Conservation (phyloP, 2,329 filamentous ascomycete genomes). For the Daldinia eschscholtzii region DNA sequence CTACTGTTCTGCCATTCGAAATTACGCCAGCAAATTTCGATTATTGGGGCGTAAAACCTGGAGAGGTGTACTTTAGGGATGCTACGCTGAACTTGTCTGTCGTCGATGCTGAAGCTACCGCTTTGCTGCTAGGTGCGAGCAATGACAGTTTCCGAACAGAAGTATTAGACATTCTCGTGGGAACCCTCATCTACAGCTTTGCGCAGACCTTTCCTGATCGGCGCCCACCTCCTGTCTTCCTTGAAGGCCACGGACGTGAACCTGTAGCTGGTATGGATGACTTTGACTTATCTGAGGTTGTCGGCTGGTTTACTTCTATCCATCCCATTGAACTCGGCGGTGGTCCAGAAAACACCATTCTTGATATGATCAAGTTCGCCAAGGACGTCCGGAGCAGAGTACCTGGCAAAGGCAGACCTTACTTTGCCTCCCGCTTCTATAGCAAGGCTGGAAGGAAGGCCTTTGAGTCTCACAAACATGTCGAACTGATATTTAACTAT, state of each 20-base stretch:
- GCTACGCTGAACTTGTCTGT: background rate
- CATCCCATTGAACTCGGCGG: conserved; percentile 4
- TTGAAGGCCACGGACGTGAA: conserved; percentile 39
- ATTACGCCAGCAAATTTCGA: background rate
- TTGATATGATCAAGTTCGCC: conserved; percentile 5
- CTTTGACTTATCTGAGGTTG: conserved; percentile 32
- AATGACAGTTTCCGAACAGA: conserved; percentile 19
- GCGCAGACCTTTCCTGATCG: conserved; percentile 31
- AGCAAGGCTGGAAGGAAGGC: background rate
- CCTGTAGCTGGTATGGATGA: conserved; percentile 6
- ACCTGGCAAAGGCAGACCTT: conserved; percentile 54
- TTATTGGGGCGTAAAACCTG: background rate
- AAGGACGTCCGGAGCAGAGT: conserved; percentile 33
- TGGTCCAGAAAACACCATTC: background rate
- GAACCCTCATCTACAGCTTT: conserved; percentile 25
- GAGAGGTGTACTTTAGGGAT: conserved; percentile 1
- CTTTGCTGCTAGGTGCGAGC: background rate
- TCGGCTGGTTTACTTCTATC: conserved; percentile 39
- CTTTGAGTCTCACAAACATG: conserved; percentile 40
- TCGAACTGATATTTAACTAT: conserved; percentile 54
- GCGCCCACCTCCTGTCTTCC: conserved; percentile 21
- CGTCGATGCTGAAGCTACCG: no score
- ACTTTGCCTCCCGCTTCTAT: conserved; percentile 55
- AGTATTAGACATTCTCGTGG: conserved; percentile 28
- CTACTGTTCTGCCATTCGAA: background rate